These are phyloP conservation scores for Thelonectria blattea DNA, from an alignment of 2,329 filamentous ascomycete species.

Conservation along the genomic window DNA sequence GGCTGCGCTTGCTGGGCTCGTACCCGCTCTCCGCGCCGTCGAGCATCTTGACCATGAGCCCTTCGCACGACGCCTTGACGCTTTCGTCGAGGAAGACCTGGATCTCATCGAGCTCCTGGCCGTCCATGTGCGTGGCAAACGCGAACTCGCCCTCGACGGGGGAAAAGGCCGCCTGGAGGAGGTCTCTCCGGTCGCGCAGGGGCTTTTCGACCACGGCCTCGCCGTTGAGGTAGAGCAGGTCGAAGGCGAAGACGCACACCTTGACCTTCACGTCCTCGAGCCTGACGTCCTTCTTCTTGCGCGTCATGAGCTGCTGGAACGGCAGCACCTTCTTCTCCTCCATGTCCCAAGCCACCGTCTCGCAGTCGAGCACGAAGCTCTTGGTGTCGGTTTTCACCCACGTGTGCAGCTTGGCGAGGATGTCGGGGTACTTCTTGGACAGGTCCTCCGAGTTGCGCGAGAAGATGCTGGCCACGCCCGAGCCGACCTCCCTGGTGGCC, in stretches of 20 bases:
- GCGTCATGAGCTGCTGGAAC: conserved; percentile 97
- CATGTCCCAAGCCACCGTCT: conserved; percentile 97
- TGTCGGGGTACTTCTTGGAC: conserved; percentile 97
- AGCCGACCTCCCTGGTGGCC: conserved; percentile 68
- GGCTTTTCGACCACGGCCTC: conserved; percentile 87
- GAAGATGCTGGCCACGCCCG: conserved; percentile 90
- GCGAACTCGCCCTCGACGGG: conserved; percentile 88
- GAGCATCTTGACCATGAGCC: conserved; percentile 99
- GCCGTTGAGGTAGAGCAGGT: conserved; percentile 91
- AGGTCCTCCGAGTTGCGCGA: conserved; percentile 97
- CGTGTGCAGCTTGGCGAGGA: conserved; percentile 81
- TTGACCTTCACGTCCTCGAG: conserved; percentile 94
- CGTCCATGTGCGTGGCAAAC: conserved; percentile 86
- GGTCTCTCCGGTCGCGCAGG: conserved; percentile 80
- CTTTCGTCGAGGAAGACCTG: conserved; percentile 91
- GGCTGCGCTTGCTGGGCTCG: conserved; percentile 92
- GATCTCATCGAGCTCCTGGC: conserved; percentile 90
- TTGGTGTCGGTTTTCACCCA: conserved; percentile 92
- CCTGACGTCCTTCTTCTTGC: conserved; percentile 97
- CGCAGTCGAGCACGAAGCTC: conserved; percentile 98
- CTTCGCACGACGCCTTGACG: conserved; percentile 94
- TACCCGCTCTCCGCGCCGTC: conserved; percentile 93
- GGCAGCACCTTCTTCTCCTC: conserved; percentile 93
- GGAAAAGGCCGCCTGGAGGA: conserved; percentile 75
- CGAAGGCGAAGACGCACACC: conserved; percentile 96